Evolutionary conservation across 441 rosid species (phyloP).

Genomic region (Adansonia gregorii): DNA sequence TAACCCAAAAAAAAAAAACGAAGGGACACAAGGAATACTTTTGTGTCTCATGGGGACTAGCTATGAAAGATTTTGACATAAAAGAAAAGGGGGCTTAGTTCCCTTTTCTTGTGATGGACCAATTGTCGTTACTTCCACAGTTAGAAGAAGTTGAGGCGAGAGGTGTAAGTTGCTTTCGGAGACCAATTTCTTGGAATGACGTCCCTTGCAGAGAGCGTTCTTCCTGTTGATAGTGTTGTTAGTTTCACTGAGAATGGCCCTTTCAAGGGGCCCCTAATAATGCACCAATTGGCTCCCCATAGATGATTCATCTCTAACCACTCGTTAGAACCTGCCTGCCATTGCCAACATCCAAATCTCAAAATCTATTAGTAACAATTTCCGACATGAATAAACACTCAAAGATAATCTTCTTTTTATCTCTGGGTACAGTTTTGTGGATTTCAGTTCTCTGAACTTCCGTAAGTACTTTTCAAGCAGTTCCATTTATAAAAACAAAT

Average conservation of each 20-base stretch:
- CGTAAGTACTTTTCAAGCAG: no score
- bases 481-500: no score
- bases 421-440: no score
- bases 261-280: conserved; percentile 65
- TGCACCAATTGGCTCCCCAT: conserved; percentile 96
- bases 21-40: conserved; percentile 19
- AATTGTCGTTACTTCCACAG: background rate
- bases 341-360: background rate
- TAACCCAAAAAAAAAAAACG: background rate
- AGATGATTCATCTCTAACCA: conserved; percentile 92
- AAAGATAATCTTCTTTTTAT: no score
- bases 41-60: conserved; percentile 16
- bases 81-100: background rate
- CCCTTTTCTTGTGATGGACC: background rate
- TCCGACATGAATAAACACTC: no score
- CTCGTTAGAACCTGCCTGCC: conserved; percentile 67
- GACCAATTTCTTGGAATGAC: conserved; percentile 89
- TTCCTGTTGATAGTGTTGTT: conserved; percentile 68
- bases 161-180: conserved; percentile 84
- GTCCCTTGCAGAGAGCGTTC: conserved; percentile 77
- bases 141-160: conserved; percentile 71
- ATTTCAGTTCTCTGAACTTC: no score
- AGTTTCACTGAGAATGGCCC: conserved; percentile 95
- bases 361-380: background rate
- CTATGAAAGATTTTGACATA: conserved; percentile 3